Percentiles rank a stretch among this genome's conserved stretches.
phyloP scores from a whole-genome alignment of 2,329 filamentous ascomycete species.

The Alternaria triticimaculans region DNA sequence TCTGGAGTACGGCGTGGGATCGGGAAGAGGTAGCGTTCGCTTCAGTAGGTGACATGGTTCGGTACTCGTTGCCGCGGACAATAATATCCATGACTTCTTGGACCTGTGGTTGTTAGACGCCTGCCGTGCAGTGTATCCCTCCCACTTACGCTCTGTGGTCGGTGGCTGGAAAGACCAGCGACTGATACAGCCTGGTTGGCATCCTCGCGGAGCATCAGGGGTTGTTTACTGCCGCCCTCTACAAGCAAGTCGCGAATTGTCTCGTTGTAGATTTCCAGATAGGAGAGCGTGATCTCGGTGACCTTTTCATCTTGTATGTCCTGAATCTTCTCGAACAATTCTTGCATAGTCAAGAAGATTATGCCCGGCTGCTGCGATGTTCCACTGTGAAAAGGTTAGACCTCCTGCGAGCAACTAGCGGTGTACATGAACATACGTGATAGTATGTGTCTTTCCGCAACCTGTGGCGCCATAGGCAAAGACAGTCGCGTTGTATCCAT shows the following conservation, averaged over 20 bases:
- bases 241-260: conserved; percentile 94
- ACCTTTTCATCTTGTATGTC: conserved; percentile 85
- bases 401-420: not conserved
- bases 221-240: conserved; percentile 80
- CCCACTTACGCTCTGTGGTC: conserved; percentile 76
- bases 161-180: conserved; percentile 86
- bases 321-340: conserved; percentile 94
- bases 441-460: conserved; percentile 98
- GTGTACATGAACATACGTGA: conserved; percentile 55
- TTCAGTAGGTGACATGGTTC: conserved; percentile 95
- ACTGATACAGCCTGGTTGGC: conserved; percentile 92
- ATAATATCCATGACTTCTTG: conserved; percentile 99
- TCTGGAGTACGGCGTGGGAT: conserved; percentile 95
- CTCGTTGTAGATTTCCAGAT: conserved; percentile 99
- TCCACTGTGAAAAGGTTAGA: conserved; percentile 57
- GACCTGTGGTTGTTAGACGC: conserved; percentile 46
- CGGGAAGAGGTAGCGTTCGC: conserved; percentile 97
- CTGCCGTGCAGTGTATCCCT: not conserved
- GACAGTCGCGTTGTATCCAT: conserved; percentile 98
- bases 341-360: conserved; percentile 99
- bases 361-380: conserved; percentile 93
- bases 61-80: conserved; percentile 88
- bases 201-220: conserved; percentile 92
- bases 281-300: conserved; percentile 90
- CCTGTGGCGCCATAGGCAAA: conserved; percentile 98